Evolutionary conservation across 495 filamentous ascomycete species (phyloP), one percentile per base, ranked within the genome.

Genomic region (Penicillium verhagenii): DNA sequence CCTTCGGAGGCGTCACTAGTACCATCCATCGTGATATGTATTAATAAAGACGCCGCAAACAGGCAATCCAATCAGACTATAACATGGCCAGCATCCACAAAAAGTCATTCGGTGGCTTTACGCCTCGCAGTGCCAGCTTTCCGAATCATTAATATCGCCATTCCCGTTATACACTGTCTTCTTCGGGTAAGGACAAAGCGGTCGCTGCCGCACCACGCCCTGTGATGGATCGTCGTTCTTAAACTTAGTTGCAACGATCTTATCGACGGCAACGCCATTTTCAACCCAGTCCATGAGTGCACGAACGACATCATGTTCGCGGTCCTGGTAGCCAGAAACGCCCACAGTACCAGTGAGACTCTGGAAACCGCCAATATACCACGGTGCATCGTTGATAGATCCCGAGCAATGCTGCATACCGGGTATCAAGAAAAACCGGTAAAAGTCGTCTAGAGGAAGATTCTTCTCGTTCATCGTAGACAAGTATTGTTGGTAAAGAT

Each of bases 271-370:
- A 16, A 45, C 60, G 0, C 67, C 75, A 3, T 69, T 59, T 61
- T 84, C 81, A 6, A 79, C 77, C 81, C 82, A 85, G 2, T 65
- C 61, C 67, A 82, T 72, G 52, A 85, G 53, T 20, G 78, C 79
- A 46, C 78, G 39, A 42, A 84, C 14, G 3, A 67, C 69, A 59
- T 83, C 79, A 53, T 80, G 73, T 18, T 70, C 56, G 16, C 66
- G 44, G 35, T 78, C 73, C 19, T 56, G 58, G 47, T 70, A 79
- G 1, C 78, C 78, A 0, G 78, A 76, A 1, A 74, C 68, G 1
- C 65, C 42, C 45, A 54, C 39, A 47, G 52, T 38, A 23, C 35
- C 49, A 6, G 39, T 46, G 6, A 55, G 56, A 2, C 60, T 44
- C 2, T 35, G 24, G 39, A 35, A 9, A 11, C 45, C 45, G 21